Conservation (phyloP, 805 yeast species). For the Myxozyma mucilagina region DNA sequence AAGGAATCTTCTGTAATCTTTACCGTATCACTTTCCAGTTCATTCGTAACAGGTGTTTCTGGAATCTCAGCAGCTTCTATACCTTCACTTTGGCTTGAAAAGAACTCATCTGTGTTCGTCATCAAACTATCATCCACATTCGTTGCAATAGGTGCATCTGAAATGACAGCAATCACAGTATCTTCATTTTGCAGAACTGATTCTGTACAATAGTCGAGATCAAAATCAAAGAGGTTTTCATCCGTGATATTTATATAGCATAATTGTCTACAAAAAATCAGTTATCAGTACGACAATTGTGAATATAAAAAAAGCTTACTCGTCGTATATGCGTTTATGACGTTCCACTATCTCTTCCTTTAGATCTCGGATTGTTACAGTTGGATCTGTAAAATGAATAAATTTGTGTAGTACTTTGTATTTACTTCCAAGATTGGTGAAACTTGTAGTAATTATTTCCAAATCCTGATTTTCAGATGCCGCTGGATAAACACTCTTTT, state of each 20-base stretch:
- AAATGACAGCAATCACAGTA: slow-evolving; percentile 1
- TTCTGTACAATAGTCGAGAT: slow-evolving; percentile 12
- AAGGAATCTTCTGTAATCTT: no score
- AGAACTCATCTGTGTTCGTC: no score
- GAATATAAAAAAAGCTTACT: slow-evolving; percentile 4
- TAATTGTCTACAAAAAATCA: background rate
- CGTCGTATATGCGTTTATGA: slow-evolving; percentile 13
- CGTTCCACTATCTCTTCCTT: slow-evolving; percentile 17
- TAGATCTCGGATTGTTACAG: slow-evolving; percentile 6
- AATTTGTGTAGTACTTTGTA: slow-evolving; percentile 7
- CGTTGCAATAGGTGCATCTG: no score
- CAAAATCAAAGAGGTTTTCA: slow-evolving; percentile 18
- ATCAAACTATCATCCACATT: no score
- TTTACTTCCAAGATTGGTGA: background rate
- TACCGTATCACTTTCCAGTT: no score
- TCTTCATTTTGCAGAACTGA: slow-evolving; percentile 7
- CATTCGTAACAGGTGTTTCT: no score
- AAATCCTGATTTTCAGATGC: background rate
- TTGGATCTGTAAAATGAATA: slow-evolving; percentile 15
- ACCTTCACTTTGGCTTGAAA: no score
- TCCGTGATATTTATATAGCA: slow-evolving; percentile 6
- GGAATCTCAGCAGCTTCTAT: no score
- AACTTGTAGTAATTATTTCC: background rate
- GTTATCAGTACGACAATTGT: background rate
- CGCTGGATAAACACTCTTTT: background rate